These are phyloP conservation scores for Alliaria petiolata DNA, from an alignment of 345 rosid species.

Conservation along the genomic window DNA sequence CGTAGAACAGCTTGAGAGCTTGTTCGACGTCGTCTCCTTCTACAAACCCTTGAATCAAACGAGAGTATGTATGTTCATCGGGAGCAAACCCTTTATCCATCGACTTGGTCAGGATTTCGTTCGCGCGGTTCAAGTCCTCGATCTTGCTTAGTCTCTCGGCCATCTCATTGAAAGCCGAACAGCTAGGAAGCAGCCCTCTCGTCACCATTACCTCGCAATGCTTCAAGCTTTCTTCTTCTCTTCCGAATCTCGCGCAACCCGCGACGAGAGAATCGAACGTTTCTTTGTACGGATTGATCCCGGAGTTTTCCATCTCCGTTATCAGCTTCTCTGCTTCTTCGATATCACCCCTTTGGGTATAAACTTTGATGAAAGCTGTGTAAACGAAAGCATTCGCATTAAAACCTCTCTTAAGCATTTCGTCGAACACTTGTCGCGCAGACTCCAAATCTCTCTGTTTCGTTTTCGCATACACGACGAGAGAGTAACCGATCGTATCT, in stretches of 20 bases:
- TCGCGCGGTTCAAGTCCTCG: slow-evolving; percentile 41
- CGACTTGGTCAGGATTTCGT: slow-evolving; percentile 40
- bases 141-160: slow-evolving; percentile 31
- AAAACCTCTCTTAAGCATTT: slow-evolving; percentile 76
- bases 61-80: slow-evolving; percentile 43
- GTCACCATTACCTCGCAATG: slow-evolving; percentile 49
- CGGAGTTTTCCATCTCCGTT: slow-evolving; percentile 48
- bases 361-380: slow-evolving; percentile 51
- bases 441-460: slow-evolving; percentile 44
- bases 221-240: slow-evolving; percentile 39
- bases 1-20: slow-evolving; percentile 61
- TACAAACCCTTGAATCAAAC: slow-evolving; percentile 46
- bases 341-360: slow-evolving; percentile 35
- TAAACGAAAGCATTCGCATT: slow-evolving; percentile 49
- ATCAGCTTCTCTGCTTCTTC: slow-evolving; percentile 49
- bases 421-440: slow-evolving; percentile 50
- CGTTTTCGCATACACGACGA: slow-evolving; percentile 44
- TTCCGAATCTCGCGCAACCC: slow-evolving; percentile 50
- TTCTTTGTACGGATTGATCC: slow-evolving; percentile 57
- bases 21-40: slow-evolving; percentile 44
- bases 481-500: slow-evolving; percentile 67
- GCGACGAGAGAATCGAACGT: slow-evolving; percentile 46
- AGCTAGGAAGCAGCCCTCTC: slow-evolving; percentile 46
- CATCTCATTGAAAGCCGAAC: slow-evolving; percentile 53
- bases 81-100: slow-evolving; percentile 60